These are phyloP conservation scores for Aureobasidium sp. DNA, from an alignment of 2,329 filamentous ascomycete genomes.

Conservation along the genomic window DNA sequence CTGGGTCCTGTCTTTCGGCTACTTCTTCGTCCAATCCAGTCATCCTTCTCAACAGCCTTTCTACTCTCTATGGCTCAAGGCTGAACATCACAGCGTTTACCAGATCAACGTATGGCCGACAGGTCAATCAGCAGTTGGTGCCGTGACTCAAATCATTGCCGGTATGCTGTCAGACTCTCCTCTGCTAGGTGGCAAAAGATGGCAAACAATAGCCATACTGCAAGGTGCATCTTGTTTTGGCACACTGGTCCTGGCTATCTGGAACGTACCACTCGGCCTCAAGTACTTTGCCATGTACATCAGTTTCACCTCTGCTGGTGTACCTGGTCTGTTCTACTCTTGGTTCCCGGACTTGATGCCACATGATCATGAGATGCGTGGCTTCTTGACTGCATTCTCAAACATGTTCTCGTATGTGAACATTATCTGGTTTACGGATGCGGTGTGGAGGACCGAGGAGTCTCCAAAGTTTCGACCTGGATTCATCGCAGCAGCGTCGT, in stretches of 20 bases:
- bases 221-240: conserved; percentile 34
- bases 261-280: conserved; percentile 48
- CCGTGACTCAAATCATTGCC: conserved; percentile 35
- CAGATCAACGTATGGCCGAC: conserved; percentile 12
- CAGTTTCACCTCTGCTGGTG: conserved; percentile 40
- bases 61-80: conserved; percentile 49
- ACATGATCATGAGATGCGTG: conserved; percentile 47
- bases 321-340: conserved; percentile 45
- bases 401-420: conserved; percentile 25
- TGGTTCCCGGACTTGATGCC: conserved; percentile 11
- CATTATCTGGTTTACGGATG: conserved; percentile 46
- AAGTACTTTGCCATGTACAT: conserved; percentile 47
- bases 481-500: conserved; percentile 31
- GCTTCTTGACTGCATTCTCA: conserved; percentile 31
- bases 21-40: conserved; percentile 50
- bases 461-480: conserved; percentile 35
- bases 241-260: conserved; percentile 48
- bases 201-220: conserved; percentile 7
- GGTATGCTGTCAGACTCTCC: conserved; percentile 12
- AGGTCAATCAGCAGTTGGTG: conserved; percentile 42
- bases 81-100: conserved; percentile 4
- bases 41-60: conserved; percentile 32
- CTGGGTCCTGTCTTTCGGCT: conserved; percentile 42
- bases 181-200: conserved; percentile 6
- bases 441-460: conserved; percentile 42